Percentiles rank a stretch among this genome's conserved stretches.
Conservation (phyloP, 768 basidiomycete genomes). For the Favolaschia claudopus region DNA sequence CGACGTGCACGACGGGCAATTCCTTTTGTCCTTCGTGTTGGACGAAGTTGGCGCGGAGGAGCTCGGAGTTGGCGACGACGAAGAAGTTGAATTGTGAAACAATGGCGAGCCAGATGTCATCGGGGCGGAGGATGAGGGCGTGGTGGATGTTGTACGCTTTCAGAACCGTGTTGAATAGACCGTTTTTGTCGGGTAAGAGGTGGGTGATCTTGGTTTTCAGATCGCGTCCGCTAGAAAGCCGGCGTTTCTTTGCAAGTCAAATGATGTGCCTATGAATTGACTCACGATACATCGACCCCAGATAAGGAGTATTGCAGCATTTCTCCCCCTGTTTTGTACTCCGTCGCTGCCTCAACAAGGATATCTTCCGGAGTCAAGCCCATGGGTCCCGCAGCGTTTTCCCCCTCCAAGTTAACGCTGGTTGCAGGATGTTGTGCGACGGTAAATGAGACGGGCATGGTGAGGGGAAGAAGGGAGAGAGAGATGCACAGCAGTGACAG, state of each 20-base stretch:
- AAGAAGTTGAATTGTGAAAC: constrained; percentile 48
- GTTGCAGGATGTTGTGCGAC: background rate
- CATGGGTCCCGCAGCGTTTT: background rate
- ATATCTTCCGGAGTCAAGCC: background rate
- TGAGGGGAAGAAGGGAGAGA: background rate
- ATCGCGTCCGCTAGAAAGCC: background rate
- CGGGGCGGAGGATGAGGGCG: constrained; percentile 51
- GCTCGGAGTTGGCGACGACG: constrained; percentile 45
- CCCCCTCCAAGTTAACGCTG: background rate
- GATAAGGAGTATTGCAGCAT: constrained; percentile 1
- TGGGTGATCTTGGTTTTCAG: background rate
- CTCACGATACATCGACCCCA: background rate
- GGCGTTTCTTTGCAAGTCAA: background rate
- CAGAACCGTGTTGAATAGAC: constrained; percentile 1
- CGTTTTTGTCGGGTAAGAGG: background rate
- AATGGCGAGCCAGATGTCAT: constrained; percentile 58
- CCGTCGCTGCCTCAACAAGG: background rate
- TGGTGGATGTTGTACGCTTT: background rate
- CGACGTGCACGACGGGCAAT: background rate
- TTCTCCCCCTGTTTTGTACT: background rate
- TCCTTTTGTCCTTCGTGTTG: constrained; percentile 33
- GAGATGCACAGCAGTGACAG: background rate
- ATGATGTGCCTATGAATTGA: background rate
- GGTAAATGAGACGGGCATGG: constrained; percentile 8
- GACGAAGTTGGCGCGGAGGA: constrained; percentile 40